Conservation (phyloP, 2,329 filamentous ascomycete genomes). For the Leptographium procerum region DNA sequence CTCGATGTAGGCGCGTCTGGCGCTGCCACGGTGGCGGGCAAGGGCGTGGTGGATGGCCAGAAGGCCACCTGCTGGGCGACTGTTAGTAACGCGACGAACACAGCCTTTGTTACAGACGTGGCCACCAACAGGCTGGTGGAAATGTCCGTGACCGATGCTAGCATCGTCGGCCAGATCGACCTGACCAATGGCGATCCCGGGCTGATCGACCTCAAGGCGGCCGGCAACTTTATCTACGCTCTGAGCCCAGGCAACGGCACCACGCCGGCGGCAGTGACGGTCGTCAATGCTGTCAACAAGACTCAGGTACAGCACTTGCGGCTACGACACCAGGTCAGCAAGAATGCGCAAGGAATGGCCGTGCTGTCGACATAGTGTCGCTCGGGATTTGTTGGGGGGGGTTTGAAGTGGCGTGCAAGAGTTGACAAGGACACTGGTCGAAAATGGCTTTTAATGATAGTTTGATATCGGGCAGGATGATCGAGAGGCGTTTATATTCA, state of each 20-base stretch:
- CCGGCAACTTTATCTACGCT: constrained; percentile 46
- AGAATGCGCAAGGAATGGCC: constrained; percentile 21
- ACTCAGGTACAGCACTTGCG: constrained; percentile 22
- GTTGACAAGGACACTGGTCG: no score
- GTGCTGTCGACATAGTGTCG: constrained; percentile 4
- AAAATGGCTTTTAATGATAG: no score
- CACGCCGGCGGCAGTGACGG: constrained; percentile 22
- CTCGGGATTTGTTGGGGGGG: no score
- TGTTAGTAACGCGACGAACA: constrained; percentile 33
- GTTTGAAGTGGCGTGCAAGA: no score
- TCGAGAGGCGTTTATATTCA: no score
- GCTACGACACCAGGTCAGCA: constrained; percentile 15
- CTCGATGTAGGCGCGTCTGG: neutral
- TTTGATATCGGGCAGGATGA: no score
- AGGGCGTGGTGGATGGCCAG: constrained; percentile 36
- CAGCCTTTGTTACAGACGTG: constrained; percentile 48
- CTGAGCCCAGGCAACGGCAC: constrained; percentile 41
- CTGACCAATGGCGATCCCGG: constrained; percentile 37
- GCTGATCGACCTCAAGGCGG: constrained; percentile 41
- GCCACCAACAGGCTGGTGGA: constrained; percentile 41
- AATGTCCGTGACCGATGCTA: constrained; percentile 38
- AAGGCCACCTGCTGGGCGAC: constrained; percentile 47
- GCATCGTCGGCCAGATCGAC: constrained; percentile 30
- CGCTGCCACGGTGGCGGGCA: constrained; percentile 24
- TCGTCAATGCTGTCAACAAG: constrained; percentile 22